Base-by-base conservation (phyloP, 108 stramenopile genomes). In the Cyclotella distinguenda region DNA sequence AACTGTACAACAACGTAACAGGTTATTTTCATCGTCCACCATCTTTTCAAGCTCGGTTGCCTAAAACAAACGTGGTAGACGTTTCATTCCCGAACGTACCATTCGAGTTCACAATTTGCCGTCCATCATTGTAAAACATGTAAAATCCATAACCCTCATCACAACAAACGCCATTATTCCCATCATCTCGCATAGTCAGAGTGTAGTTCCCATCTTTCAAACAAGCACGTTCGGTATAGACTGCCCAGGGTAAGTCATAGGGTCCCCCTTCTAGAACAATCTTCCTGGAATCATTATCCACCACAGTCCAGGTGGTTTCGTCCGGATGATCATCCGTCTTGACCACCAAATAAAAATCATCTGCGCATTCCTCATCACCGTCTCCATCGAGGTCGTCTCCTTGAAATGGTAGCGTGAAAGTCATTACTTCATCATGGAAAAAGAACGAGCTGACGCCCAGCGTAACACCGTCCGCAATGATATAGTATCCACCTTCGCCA, bases 1-100 rank as follows among this genome's bases (percentile, higher is more conserved):
- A n/a, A n/a, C n/a, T n/a, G n/a, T n/a, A n/a, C n/a, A n/a, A n/a
- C n/a, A n/a, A n/a, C n/a, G n/a, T n/a, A n/a, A n/a, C n/a, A n/a
- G n/a, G 66, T 70, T 84, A 85, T 72, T 94, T 83, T 13, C 64
- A 42, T 16, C n/a, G 16, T 42, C 40, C 2, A 5, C 40, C 40
- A 5, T 16, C 16, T 42, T 4, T 42, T 2, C n/a, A 48, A 1
- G 21, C 46, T 48, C 18, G 1, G 21, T 22, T 48, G 18, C 46
- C 46, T 23, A 48, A 22, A 11, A 48, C 16, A 48, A 48, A 48
- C 2, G 23, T 22, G 10, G 46, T 48, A 9, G 46, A 48, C 0
- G 13, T 13, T 21, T 22, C 46, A 21, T 21, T 32, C 21, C 74
- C 74, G 38, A 43, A 75, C 15, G 47, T 36, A 8, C 74, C 74